Conservation (phyloP, 768 basidiomycete genomes). For the Termitomyces sp. region DNA sequence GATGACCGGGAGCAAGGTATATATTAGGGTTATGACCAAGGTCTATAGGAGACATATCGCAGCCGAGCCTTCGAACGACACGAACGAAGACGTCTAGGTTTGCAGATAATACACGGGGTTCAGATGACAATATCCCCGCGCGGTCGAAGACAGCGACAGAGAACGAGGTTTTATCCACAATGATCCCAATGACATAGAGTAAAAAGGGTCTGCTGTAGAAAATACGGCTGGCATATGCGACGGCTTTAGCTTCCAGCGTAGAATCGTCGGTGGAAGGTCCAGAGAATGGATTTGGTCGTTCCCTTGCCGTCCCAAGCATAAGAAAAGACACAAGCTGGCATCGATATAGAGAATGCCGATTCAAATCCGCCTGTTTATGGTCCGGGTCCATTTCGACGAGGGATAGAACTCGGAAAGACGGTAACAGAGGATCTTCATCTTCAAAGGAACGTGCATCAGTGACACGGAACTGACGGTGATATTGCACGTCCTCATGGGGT, state of each 20-base stretch:
- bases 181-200: background rate
- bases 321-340: background rate
- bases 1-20: background rate
- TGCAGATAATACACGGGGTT: background rate
- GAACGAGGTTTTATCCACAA: background rate
- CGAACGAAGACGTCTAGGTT: background rate
- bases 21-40: background rate
- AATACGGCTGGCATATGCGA: background rate
- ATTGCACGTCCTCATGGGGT: background rate
- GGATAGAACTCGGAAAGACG: background rate
- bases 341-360: background rate
- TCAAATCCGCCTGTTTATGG: background rate
- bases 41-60: background rate
- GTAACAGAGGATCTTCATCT: background rate
- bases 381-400: background rate
- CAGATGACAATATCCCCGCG: background rate
- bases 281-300: background rate
- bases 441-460: background rate
- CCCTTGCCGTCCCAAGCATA: background rate
- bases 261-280: background rate
- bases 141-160: background rate
- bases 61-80: background rate
- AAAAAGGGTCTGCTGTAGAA: background rate
- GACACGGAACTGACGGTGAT: background rate
- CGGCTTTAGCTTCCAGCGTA: background rate